A percentile compares a stretch with the other conserved stretches of the same genome.
Conservation (phyloP, 192 early-diverging fungal species). For the Rhizoclosmatium globosum region DNA sequence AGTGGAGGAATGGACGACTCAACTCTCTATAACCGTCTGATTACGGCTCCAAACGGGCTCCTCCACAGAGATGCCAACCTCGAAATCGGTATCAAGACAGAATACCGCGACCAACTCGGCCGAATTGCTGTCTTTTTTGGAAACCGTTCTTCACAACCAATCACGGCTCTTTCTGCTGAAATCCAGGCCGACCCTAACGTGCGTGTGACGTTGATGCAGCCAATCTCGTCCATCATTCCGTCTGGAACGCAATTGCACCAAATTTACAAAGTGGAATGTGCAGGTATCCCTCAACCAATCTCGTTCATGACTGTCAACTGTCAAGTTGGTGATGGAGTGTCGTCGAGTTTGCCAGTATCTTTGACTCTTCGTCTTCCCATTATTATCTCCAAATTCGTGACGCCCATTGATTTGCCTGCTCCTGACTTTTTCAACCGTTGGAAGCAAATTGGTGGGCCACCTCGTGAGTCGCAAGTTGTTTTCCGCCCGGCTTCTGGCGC, state of each 20-base stretch:
- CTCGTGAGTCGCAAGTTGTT: slow-evolving; percentile 83
- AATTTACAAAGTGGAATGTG: slow-evolving; percentile 82
- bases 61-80: slow-evolving; percentile 89
- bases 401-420: slow-evolving; percentile 78
- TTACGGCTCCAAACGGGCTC: slow-evolving; percentile 85
- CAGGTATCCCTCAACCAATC: slow-evolving; percentile 60
- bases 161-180: slow-evolving; percentile 68
- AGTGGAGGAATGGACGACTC: slow-evolving; percentile 38
- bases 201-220: slow-evolving; percentile 64
- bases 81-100: slow-evolving; percentile 91
- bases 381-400: slow-evolving; percentile 85
- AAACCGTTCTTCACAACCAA: slow-evolving; percentile 81
- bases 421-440: slow-evolving; percentile 89
- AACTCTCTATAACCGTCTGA: slow-evolving; percentile 21
- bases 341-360: slow-evolving; percentile 17
- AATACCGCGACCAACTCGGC: slow-evolving; percentile 90
- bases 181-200: slow-evolving; percentile 60
- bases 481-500: slow-evolving; percentile 54
- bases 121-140: slow-evolving; percentile 90
- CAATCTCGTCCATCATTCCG: slow-evolving; percentile 66
- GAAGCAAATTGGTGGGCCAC: slow-evolving; percentile 93
- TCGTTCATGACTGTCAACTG: slow-evolving; percentile 79
- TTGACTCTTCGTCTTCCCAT: slow-evolving; percentile 83
- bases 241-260: slow-evolving; percentile 81
- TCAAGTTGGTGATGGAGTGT: slow-evolving; percentile 43